phyloP scores from a whole-genome alignment of 441 rosid genomes.

The Euphorbia celastroides region DNA sequence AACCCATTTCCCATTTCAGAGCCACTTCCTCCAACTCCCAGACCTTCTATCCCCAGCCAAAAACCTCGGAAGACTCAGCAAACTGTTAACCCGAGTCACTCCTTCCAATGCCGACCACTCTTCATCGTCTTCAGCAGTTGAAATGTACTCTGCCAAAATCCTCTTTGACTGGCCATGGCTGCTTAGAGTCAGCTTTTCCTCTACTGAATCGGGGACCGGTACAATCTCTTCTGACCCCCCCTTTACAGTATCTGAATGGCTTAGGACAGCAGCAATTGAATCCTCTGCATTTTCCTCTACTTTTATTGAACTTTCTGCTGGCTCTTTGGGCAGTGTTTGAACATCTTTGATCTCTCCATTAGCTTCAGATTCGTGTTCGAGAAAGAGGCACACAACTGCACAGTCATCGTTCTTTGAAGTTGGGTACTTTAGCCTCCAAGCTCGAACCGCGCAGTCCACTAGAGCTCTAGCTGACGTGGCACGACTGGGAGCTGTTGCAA shows the following conservation, averaged over 20 bases:
- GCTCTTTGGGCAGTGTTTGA: constrained; percentile 18
- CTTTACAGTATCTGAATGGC: constrained; percentile 34
- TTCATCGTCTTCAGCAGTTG: constrained; percentile 70
- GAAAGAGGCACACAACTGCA: constrained; percentile 90
- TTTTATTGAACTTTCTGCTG: constrained; percentile 16
- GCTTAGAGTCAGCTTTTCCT: constrained; percentile 43
- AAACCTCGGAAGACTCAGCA: constrained; percentile 77
- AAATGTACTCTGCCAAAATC: constrained; percentile 53
- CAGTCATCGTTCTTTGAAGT: constrained; percentile 94
- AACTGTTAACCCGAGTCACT: constrained; percentile 78
- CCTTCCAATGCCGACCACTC: constrained; percentile 97
- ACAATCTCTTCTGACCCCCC: constrained; percentile 35
- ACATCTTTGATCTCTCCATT: constrained; percentile 19
- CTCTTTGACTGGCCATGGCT: constrained; percentile 42
- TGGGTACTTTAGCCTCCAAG: constrained; percentile 84
- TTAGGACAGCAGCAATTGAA: constrained; percentile 25
- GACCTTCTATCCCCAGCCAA: constrained; percentile 60
- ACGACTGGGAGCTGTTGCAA: constrained; percentile 63
- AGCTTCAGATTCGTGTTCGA: constrained; percentile 41
- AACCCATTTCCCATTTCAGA: constrained; percentile 28
- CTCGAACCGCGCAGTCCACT: constrained; percentile 75
- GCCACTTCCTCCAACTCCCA: constrained; percentile 79
- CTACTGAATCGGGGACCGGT: constrained; percentile 30
- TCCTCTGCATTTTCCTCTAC: constrained; percentile 24
- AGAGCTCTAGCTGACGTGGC: constrained; percentile 71